These are phyloP conservation scores for Jimgerdemannia flammicorona DNA, from an alignment of 192 early-diverging fungal species.

Conservation along the genomic window DNA sequence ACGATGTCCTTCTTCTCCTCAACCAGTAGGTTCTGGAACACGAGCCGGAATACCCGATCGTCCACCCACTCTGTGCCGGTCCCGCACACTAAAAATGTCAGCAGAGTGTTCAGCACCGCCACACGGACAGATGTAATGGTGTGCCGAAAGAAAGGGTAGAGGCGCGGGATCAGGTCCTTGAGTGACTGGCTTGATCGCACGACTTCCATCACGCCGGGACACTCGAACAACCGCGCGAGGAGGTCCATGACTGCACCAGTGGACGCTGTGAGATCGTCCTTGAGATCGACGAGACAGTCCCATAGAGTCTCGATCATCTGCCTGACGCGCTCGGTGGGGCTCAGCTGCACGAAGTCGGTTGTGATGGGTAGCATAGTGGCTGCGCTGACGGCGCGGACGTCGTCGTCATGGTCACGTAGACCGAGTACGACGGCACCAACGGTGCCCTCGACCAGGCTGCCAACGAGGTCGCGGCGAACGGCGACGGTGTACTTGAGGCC, in stretches of 20 bases:
- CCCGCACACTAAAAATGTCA: slow-evolving; percentile 62
- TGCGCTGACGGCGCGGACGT: slow-evolving; percentile 90
- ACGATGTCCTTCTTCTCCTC: slow-evolving; percentile 75
- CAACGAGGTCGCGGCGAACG: slow-evolving; percentile 82
- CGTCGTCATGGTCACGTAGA: slow-evolving; percentile 86
- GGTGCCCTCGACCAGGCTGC: slow-evolving; percentile 65
- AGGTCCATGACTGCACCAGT: slow-evolving; percentile 92
- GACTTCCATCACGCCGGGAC: slow-evolving; percentile 50
- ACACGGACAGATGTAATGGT: slow-evolving; percentile 79
- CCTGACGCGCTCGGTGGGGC: slow-evolving; percentile 60
- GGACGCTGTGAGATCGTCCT: slow-evolving; percentile 91
- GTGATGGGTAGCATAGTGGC: slow-evolving; percentile 86
- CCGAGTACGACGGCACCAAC: slow-evolving; percentile 83
- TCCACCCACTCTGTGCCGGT: slow-evolving; percentile 62
- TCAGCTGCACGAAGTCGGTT: slow-evolving; percentile 66
- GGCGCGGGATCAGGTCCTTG: slow-evolving; percentile 70
- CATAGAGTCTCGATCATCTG: slow-evolving; percentile 78
- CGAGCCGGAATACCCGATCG: slow-evolving; percentile 64
- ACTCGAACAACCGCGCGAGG: slow-evolving; percentile 76
- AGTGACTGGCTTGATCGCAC: slow-evolving; percentile 50
- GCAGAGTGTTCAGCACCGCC: slow-evolving; percentile 77
- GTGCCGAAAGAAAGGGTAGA: slow-evolving; percentile 96
- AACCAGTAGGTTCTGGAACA: slow-evolving; percentile 91
- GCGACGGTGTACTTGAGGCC: slow-evolving; percentile 95
- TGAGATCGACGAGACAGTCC: slow-evolving; percentile 83